A percentile compares a stretch with the other conserved stretches of the same genome.
Conservation (phyloP, 202 grass and related monocot species). For the Schoenoplectus tabernaemontani region DNA sequence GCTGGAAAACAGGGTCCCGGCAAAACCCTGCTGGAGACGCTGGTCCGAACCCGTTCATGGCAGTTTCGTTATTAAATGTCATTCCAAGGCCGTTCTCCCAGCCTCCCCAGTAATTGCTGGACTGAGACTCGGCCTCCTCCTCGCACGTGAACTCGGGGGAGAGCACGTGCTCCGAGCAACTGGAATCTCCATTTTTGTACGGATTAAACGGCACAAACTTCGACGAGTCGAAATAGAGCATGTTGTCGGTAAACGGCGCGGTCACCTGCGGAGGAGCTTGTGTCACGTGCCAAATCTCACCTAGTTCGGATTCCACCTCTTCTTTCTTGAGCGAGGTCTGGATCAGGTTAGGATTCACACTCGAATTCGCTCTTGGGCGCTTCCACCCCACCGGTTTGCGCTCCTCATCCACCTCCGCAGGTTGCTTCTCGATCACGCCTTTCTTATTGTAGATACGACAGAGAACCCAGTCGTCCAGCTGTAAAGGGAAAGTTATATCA, state of each 20-base stretch:
- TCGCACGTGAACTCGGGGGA: slow-evolving; percentile 54
- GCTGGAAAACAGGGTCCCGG: slow-evolving; percentile 36
- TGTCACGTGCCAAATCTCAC: slow-evolving; percentile 16
- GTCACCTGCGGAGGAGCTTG: neutral
- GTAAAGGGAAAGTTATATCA: neutral
- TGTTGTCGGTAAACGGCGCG: slow-evolving; percentile 11
- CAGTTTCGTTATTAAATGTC: slow-evolving; percentile 15
- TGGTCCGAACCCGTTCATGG: slow-evolving; percentile 22
- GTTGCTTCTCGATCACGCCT: slow-evolving; percentile 54
- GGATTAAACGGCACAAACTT: slow-evolving; percentile 38
- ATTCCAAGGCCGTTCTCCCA: slow-evolving; percentile 28
- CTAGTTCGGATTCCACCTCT: slow-evolving; percentile 33
- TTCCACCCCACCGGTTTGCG: slow-evolving; percentile 25
- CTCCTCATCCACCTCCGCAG: slow-evolving; percentile 12
- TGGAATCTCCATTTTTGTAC: slow-evolving; percentile 43
- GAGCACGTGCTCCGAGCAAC: slow-evolving; percentile 65
- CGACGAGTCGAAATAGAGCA: slow-evolving; percentile 48
- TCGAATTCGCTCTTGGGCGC: neutral
- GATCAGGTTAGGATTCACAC: neutral
- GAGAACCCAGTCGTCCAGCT: slow-evolving; percentile 69
- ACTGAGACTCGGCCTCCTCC: slow-evolving; percentile 61
- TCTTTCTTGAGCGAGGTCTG: slow-evolving; percentile 36
- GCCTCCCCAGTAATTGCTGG: slow-evolving; percentile 17
- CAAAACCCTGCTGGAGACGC: slow-evolving; percentile 25
- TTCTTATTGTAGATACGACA: slow-evolving; percentile 93